phyloP scores from a whole-genome alignment of 73 alveolate species.

The Diophrys sp. region DNA sequence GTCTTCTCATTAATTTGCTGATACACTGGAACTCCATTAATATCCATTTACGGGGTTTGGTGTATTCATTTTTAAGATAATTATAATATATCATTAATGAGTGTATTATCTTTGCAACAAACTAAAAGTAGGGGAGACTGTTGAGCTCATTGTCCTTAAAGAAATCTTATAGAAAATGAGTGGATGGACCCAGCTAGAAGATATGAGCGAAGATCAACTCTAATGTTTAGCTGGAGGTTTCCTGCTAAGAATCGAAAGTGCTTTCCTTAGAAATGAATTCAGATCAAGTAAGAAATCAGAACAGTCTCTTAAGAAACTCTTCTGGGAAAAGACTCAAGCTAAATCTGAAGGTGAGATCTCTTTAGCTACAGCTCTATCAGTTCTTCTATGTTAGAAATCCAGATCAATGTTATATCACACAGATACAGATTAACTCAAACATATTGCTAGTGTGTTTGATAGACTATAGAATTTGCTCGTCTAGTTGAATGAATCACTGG shows the following conservation, averaged over 20 bases:
- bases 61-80: too few relatives aligned
- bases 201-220: constrained; percentile 47
- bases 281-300: constrained; percentile 44
- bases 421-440: too few relatives aligned
- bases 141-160: constrained; percentile 37
- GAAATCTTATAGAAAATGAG: constrained; percentile 57
- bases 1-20: too few relatives aligned
- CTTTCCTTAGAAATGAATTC: constrained; percentile 22
- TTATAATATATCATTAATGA: too few relatives aligned
- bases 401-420: too few relatives aligned
- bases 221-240: constrained; percentile 65
- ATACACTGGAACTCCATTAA: too few relatives aligned
- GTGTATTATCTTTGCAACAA: constrained; percentile 37
- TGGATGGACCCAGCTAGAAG: constrained; percentile 64
- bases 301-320: constrained; percentile 21
- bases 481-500: constrained; percentile 44
- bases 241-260: constrained; percentile 41
- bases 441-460: too few relatives aligned
- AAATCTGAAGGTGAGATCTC: too few relatives aligned
- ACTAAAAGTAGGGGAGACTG: constrained; percentile 21
- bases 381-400: too few relatives aligned
- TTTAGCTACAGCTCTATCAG: too few relatives aligned
- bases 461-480: constrained; percentile 33
- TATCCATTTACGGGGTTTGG: too few relatives aligned
- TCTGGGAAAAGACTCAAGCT: too few relatives aligned